Conservation (phyloP, 495 filamentous ascomycete species). For the Neurospora africana region DNA sequence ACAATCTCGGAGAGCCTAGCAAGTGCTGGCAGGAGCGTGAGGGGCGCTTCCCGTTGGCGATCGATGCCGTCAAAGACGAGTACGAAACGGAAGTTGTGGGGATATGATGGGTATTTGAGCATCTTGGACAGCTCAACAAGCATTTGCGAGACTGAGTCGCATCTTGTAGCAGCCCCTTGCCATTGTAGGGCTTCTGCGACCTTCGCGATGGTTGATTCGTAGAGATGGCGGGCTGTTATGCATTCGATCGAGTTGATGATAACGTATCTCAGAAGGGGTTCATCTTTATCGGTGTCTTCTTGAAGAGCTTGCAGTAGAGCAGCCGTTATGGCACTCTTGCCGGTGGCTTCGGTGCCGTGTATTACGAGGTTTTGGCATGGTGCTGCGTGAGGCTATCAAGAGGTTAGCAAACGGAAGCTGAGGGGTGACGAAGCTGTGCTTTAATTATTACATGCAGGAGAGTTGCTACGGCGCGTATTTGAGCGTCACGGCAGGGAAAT, state of each 20-base stretch:
- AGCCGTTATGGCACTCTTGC: conserved; percentile 64
- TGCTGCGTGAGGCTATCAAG: conserved; percentile 29
- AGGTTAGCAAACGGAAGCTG: neutral
- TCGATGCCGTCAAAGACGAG: conserved; percentile 91
- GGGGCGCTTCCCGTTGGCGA: conserved; percentile 66
- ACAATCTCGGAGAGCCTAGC: conserved; percentile 27
- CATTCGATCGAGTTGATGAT: conserved; percentile 76
- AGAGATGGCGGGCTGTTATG: conserved; percentile 79
- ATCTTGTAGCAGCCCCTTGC: conserved; percentile 40
- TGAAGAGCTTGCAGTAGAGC: conserved; percentile 40
- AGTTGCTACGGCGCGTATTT: conserved; percentile 51
- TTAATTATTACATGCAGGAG: conserved; percentile 46
- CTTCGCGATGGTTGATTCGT: conserved; percentile 51
- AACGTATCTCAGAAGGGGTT: conserved; percentile 43
- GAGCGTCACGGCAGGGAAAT: conserved; percentile 54
- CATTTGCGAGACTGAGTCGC: conserved; percentile 68
- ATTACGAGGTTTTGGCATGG: conserved; percentile 54
- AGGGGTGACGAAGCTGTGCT: neutral
- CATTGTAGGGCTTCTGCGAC: conserved; percentile 42
- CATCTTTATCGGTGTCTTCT: conserved; percentile 4
- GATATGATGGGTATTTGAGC: conserved; percentile 35
- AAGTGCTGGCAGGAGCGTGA: conserved; percentile 67
- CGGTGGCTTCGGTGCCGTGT: conserved; percentile 85
- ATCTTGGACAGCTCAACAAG: conserved; percentile 55
- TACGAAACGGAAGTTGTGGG: conserved; percentile 46